phyloP scores from a whole-genome alignment of 192 early-diverging fungal genomes.

The Jimgerdemannia flammicorona region DNA sequence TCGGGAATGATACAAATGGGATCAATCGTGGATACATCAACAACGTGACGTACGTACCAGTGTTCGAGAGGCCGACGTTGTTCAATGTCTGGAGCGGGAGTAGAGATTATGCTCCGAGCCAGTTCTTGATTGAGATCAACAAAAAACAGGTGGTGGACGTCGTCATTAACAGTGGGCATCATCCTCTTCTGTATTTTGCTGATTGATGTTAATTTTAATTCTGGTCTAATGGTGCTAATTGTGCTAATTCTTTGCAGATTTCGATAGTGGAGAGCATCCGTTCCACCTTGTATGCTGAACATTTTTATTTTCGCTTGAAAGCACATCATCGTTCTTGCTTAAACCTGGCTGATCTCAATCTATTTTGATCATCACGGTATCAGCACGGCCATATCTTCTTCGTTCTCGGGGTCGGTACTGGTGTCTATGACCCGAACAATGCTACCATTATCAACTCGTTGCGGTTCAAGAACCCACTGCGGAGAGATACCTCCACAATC shows the following conservation, averaged over 20 bases:
- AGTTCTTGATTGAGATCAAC: background rate
- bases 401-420: background rate
- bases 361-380: background rate
- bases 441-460: background rate
- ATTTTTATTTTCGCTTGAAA: background rate
- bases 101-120: background rate
- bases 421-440: slow-evolving; percentile 7
- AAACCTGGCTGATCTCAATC: background rate
- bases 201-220: background rate
- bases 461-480: slow-evolving; percentile 20
- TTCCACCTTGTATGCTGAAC: slow-evolving; percentile 2
- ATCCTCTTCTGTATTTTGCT: background rate
- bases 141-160: background rate
- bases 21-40: slow-evolving; percentile 7
- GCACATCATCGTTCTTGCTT: background rate
- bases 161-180: background rate
- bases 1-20: background rate
- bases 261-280: slow-evolving; percentile 9
- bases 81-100: slow-evolving; percentile 5
- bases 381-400: slow-evolving; percentile 1
- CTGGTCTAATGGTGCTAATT: too few relatives aligned
- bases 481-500: slow-evolving; percentile 30
- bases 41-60: slow-evolving; percentile 14
- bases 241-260: background rate
- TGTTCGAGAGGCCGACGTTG: slow-evolving; percentile 9